Percentiles rank a stretch among this genome's conserved stretches.
Conservation (phyloP, 2,329 filamentous ascomycete genomes). For the Aspergillus sp. region DNA sequence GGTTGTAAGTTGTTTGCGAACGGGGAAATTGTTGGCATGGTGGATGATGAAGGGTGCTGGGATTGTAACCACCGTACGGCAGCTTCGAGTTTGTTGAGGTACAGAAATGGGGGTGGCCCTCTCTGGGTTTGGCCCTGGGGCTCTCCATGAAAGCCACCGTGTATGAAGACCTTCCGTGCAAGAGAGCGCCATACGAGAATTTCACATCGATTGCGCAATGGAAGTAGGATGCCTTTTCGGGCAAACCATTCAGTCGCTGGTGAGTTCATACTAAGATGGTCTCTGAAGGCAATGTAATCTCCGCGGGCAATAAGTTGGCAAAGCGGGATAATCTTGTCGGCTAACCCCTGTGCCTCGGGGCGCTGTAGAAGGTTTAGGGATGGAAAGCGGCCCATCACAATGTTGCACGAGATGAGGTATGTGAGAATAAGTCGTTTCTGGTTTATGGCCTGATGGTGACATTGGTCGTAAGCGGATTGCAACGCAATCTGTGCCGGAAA, state of each 20-base stretch:
- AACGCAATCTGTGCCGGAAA: slow-evolving; percentile 72
- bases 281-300: slow-evolving; percentile 71
- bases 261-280: slow-evolving; percentile 58
- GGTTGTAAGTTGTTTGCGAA: neutral
- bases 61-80: slow-evolving; percentile 65
- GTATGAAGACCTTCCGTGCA: slow-evolving; percentile 72
- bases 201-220: slow-evolving; percentile 74
- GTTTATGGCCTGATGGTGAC: slow-evolving; percentile 56
- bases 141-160: slow-evolving; percentile 70
- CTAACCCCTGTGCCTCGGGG: slow-evolving; percentile 67
- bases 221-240: slow-evolving; percentile 71
- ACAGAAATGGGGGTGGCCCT: slow-evolving; percentile 68
- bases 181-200: slow-evolving; percentile 83
- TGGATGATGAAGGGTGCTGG: slow-evolving; percentile 21
- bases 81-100: slow-evolving; percentile 66
- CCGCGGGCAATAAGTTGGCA: slow-evolving; percentile 70
- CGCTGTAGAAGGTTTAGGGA: slow-evolving; percentile 64
- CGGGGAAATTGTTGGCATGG: slow-evolving; percentile 2
- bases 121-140: slow-evolving; percentile 40
- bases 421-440: slow-evolving; percentile 80
- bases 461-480: slow-evolving; percentile 77
- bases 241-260: slow-evolving; percentile 71
- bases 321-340: slow-evolving; percentile 70
- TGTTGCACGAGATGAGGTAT: slow-evolving; percentile 78
- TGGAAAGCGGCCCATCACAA: slow-evolving; percentile 83